Evolutionary conservation across 768 basidiomycete species (phyloP).

Genomic region (Trichaptum fuscoviolaceum): DNA sequence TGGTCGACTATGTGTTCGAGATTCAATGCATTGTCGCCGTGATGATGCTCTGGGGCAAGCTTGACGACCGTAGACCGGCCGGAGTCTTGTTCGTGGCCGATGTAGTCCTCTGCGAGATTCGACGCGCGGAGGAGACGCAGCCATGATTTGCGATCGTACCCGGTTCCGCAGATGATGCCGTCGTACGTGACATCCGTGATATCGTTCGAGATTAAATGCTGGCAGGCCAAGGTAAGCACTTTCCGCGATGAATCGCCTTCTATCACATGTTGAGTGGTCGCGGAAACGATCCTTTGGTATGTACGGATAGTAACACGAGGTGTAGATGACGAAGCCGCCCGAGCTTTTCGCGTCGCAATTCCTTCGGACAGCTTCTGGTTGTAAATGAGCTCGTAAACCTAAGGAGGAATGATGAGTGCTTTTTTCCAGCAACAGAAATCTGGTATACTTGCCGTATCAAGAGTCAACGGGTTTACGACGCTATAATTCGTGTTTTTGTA

Average conservation of each 20-base stretch:
- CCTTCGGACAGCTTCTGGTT: constrained; percentile 42
- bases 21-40: background rate
- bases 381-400: constrained; percentile 42
- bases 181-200: constrained; percentile 35
- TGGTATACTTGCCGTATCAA: constrained; percentile 30
- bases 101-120: constrained; percentile 21
- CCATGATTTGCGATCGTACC: constrained; percentile 48
- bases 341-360: constrained; percentile 30
- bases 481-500: constrained; percentile 50
- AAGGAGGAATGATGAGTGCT: background rate
- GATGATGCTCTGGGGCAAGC: background rate
- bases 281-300: constrained; percentile 32
- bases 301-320: constrained; percentile 31
- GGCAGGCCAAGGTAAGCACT: constrained; percentile 23
- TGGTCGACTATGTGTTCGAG: constrained; percentile 7
- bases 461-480: constrained; percentile 44
- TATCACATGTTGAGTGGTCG: constrained; percentile 12
- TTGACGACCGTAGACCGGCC: constrained; percentile 1
- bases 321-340: constrained; percentile 8
- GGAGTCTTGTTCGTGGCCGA: constrained; percentile 5
- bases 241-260: constrained; percentile 2
- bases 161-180: constrained; percentile 46
- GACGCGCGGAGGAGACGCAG: constrained; percentile 36
- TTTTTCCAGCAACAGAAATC: background rate
- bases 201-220: constrained; percentile 32